Percentiles rank a stretch among this genome's conserved stretches.
Conservation (phyloP, 1,284 basidiomycete species). For the Malassezia japonica region DNA sequence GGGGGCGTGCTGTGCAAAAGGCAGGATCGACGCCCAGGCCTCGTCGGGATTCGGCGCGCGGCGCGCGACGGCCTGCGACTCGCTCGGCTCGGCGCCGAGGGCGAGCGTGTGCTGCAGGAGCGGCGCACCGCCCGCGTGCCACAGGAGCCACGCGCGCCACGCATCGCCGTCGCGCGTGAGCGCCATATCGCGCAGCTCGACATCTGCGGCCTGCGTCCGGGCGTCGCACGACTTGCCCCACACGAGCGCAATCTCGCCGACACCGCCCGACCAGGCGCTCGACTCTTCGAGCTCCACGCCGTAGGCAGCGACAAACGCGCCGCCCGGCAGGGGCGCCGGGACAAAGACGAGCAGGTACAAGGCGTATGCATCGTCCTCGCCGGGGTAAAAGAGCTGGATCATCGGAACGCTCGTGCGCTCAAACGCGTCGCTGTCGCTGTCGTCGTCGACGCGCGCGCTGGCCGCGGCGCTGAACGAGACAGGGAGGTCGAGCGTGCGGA, state of each 20-base stretch:
- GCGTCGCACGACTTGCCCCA: constrained; percentile 36
- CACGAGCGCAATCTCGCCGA: constrained; percentile 33
- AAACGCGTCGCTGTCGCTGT: constrained; percentile 6
- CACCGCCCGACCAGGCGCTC: constrained; percentile 27
- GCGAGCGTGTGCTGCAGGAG: constrained; percentile 15
- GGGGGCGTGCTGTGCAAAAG: constrained; percentile 24
- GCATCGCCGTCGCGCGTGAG: constrained; percentile 20
- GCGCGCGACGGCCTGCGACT: constrained; percentile 9
- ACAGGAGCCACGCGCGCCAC: constrained; percentile 38
- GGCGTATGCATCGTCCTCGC: constrained; percentile 19
- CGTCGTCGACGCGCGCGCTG: constrained; percentile 7
- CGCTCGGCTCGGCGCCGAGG: constrained; percentile 14
- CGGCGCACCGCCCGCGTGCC: constrained; percentile 34
- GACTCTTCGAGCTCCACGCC: constrained; percentile 36
- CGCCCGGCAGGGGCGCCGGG: constrained; percentile 28
- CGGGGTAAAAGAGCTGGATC: constrained; percentile 25
- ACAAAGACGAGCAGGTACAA: constrained; percentile 34
- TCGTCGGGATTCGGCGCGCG: constrained; percentile 16
- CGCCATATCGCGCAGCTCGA: constrained; percentile 37
- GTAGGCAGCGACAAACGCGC: constrained; percentile 37
- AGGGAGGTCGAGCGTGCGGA: constrained; percentile 37
- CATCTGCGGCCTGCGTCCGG: constrained; percentile 25
- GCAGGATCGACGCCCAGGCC: constrained; percentile 29
- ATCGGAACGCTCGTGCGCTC: constrained; percentile 22
- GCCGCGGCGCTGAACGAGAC: constrained; percentile 18